Base-by-base conservation (phyloP, 148 eudicot species). In the Chenopodium formosanum region DNA sequence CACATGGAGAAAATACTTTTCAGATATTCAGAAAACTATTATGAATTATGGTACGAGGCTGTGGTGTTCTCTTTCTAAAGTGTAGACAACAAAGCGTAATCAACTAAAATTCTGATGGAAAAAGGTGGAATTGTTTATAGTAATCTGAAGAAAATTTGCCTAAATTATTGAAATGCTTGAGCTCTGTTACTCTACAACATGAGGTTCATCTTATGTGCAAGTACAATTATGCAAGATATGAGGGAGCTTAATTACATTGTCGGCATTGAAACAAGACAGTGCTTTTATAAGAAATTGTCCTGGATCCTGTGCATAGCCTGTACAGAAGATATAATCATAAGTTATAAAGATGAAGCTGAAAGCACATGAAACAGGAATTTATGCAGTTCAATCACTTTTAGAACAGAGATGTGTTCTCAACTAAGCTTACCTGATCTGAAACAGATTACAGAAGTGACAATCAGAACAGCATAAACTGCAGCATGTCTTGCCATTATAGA, bases 251-350 rank as follows among this genome's bases (percentile, higher is more conserved):
- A 52, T 74, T 80, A 86, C 92, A 71, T 79, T 32, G 23, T 88
- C 83, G 44, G 83, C 81, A 80, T 80, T 83, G 82, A 90, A 90
- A 85, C 92, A 90, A 76, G 79, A 81, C 60, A 84, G 63, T 48
- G 87, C 89, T 77, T 79, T 83, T 37, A 73, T 69, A 56, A 83
- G 8, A 62, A 78, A 10, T 71, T 74, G 86, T 12, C 63, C 86
- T 47, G 89, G 83, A 83, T 73, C 68, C 70, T 85, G 87, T 56
- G 88, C 88, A 62, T 74, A 75, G 1, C 85, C 89, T 85, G 88
- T 60, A 11, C 19, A 66, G 17, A 16, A 80, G 9, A 12, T 20
- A 29, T 22, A 37, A 77, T 14, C 19, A 40, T 17, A 4, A 85
- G 76, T 53, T 58, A 31, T 14, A 71, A 4, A 2, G 29, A 37